These are phyloP conservation scores for Trichoderma gamsii DNA, from an alignment of 495 filamentous ascomycete species.

Conservation along the genomic window DNA sequence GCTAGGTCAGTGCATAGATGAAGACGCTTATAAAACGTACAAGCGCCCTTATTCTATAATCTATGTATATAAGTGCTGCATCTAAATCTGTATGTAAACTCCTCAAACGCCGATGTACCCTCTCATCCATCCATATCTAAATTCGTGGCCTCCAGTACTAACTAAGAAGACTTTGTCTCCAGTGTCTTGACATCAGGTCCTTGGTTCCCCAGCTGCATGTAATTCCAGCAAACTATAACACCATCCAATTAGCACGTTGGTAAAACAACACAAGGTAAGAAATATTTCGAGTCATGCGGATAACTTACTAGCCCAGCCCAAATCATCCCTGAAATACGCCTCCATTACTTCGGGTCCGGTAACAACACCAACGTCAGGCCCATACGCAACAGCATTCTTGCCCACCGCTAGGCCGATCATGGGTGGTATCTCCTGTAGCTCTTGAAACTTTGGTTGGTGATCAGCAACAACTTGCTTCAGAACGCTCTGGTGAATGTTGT, in stretches of 20 bases:
- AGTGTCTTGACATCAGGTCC: not conserved
- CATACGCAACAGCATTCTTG: constrained; percentile 57
- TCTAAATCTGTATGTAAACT: not conserved
- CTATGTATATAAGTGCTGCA: not conserved
- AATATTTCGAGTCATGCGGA: not conserved
- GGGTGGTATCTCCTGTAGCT: constrained; percentile 47
- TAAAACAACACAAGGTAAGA: not conserved
- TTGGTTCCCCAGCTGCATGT: constrained; percentile 13
- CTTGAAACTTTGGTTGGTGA: constrained; percentile 35
- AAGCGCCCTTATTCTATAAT: not conserved
- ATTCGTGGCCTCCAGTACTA: not conserved
- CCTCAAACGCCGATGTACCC: not conserved
- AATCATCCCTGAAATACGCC: constrained; percentile 58
- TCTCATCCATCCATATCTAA: not conserved
- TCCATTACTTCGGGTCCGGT: constrained; percentile 54
- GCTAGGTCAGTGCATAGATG: not conserved
- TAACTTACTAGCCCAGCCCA: constrained; percentile 53
- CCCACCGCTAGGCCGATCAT: constrained; percentile 64
- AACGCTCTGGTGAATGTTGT: constrained; percentile 57
- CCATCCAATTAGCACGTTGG: not conserved
- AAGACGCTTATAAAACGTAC: not conserved
- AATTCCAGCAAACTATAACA: constrained; percentile 15
- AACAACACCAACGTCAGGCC: constrained; percentile 41
- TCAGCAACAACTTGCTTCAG: constrained; percentile 29
- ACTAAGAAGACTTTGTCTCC: not conserved